Evolutionary conservation across 2,329 filamentous ascomycete species (phyloP), one percentile per base, ranked within the genome.

Genomic region (Colletotrichum sp.): DNA sequence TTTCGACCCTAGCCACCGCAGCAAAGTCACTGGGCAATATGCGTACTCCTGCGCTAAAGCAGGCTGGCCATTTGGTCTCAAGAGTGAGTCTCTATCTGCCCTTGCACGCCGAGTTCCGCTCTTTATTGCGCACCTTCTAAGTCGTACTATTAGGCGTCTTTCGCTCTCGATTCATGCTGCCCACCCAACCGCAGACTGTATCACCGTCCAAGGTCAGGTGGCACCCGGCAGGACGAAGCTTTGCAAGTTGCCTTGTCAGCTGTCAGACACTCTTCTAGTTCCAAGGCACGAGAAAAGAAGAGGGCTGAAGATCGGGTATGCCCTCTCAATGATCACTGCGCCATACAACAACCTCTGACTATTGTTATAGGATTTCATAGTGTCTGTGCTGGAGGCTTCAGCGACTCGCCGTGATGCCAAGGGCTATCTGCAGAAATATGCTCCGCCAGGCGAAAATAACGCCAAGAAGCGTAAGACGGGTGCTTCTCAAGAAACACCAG

Each of bases 401-500:
- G 95, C 96, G 8, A 98, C 96, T 0, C 98, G 96, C 85, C 93
- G 97, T 80, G 97, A 99, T 86, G 96, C 96, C 64, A 96, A 95
- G 84, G 93, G 95, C 49, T 99, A 98, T 82, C 90, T 99, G 19
- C 94, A 97, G 80, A 96, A 95, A 77, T 98, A 98, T 83, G 93
- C 80, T 78, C 81, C 76, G 27, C 66, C 55, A 19, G 75, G 72
- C 32, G 72, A 77, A 32, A 66, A 27, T n/a, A 39, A 19, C 6
- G 44, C 36, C 61, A 62, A 67, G 30, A 77, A 70, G 29, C 49
- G 52, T 52, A 66, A 69, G 34, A 30, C 36, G 11, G n/a, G 49
- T 25, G 34, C 69, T 34, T 22, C 49, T 19, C 52, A 52, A 44
- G 65, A 29, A 15, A 32, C 44, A 25, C 49, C 75, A 57, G 71